phyloP scores from a whole-genome alignment of 2,329 filamentous ascomycete genomes.

The Penicillium sp. region DNA sequence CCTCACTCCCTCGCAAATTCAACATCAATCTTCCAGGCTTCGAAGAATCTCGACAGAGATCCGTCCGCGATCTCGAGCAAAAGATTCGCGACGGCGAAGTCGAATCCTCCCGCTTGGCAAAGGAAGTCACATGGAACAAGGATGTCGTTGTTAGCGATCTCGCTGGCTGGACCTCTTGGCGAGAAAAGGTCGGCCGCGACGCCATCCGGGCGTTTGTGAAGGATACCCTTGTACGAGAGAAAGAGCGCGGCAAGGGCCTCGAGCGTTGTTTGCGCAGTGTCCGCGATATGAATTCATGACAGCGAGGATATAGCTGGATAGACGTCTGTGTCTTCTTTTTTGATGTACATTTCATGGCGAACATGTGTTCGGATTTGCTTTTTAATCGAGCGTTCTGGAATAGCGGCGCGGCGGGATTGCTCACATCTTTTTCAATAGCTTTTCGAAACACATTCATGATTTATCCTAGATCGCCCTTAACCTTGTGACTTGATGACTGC shows the following conservation, averaged over 20 bases:
- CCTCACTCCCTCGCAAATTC: slow-evolving; percentile 48
- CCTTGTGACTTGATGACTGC: too few species aligned
- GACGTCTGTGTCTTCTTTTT: neutral
- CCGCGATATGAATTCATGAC: slow-evolving; percentile 29
- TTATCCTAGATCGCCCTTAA: neutral
- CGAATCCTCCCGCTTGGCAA: slow-evolving; percentile 73
- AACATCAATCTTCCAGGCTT: slow-evolving; percentile 54
- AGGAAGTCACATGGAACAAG: slow-evolving; percentile 87
- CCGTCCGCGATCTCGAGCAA: slow-evolving; percentile 81
- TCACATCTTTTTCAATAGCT: neutral
- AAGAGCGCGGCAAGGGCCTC: slow-evolving; percentile 76
- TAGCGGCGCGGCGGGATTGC: slow-evolving; percentile 2
- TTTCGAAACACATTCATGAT: neutral
- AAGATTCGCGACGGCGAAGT: slow-evolving; percentile 69
- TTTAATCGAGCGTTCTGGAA: slow-evolving; percentile 7
- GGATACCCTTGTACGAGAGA: slow-evolving; percentile 78
- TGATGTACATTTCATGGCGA: slow-evolving; percentile 22
- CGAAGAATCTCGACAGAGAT: slow-evolving; percentile 81
- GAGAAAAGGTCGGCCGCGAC: slow-evolving; percentile 72
- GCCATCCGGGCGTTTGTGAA: slow-evolving; percentile 75
- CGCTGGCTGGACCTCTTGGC: slow-evolving; percentile 89
- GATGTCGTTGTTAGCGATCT: slow-evolving; percentile 89
- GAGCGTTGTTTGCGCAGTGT: slow-evolving; percentile 72
- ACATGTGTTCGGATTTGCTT: slow-evolving; percentile 18
- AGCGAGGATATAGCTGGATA: slow-evolving; percentile 7